A percentile compares a stretch with the other conserved stretches of the same genome.
These are phyloP conservation scores for Aspergillus fischeri DNA, from an alignment of 2,329 filamentous ascomycete genomes.

Conservation along the genomic window DNA sequence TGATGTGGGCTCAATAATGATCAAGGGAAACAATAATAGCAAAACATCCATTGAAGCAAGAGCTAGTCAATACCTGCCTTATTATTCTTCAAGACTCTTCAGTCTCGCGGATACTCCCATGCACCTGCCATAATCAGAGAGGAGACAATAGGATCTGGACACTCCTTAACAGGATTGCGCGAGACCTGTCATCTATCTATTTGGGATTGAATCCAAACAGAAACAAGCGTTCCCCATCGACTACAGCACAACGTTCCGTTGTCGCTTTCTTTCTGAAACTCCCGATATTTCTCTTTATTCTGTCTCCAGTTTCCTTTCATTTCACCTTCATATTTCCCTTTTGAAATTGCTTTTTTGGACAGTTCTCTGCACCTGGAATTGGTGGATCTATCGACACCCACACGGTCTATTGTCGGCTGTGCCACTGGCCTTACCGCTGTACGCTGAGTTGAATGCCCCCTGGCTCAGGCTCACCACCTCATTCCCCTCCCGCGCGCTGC, in stretches of 20 bases:
- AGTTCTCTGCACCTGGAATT: not conserved
- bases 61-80: not conserved
- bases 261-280: not conserved
- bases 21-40: not conserved
- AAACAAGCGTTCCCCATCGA: not conserved
- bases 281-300: constrained; percentile 2
- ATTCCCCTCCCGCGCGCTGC: constrained; percentile 8
- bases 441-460: not conserved
- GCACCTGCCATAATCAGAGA: not conserved
- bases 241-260: not conserved
- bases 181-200: not conserved
- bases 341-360: not conserved
- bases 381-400: not conserved
- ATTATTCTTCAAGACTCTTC: not conserved
- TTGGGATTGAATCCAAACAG: not conserved
- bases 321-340: constrained; percentile 1
- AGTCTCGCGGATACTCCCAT: not conserved
- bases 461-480: constrained; percentile 4
- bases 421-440: not conserved
- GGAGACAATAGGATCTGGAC: not conserved
- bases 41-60: not conserved
- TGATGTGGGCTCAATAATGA: not conserved
- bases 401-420: not conserved
- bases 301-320: not conserved
- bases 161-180: not conserved